These are phyloP conservation scores for Paecilomyces variotii DNA, from an alignment of 2,329 filamentous ascomycete species.

Conservation along the genomic window DNA sequence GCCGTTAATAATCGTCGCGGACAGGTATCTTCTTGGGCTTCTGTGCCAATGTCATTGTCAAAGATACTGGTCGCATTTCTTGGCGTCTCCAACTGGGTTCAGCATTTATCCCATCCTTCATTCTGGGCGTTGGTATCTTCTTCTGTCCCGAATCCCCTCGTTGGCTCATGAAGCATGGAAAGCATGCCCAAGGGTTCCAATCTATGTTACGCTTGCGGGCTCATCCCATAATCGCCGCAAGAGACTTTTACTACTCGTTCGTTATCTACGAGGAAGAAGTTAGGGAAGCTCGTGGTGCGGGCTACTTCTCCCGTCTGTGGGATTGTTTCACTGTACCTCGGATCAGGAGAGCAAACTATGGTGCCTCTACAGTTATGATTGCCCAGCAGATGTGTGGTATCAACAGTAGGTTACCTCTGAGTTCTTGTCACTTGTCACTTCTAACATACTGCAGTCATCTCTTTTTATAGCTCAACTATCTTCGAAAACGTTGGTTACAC, in stretches of 20 bases:
- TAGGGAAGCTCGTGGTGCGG: conserved; percentile 43
- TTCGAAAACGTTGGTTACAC: conserved; percentile 41
- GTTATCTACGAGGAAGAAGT: conserved; percentile 47
- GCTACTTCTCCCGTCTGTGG: too few relatives aligned
- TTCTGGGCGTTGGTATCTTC: conserved; percentile 54
- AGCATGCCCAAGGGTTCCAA: conserved; percentile 33
- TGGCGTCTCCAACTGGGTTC: conserved; percentile 66
- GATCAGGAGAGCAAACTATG: conserved; percentile 17
- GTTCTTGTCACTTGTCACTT: conserved; percentile 47
- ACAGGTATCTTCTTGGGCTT: too few relatives aligned
- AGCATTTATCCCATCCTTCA: conserved; percentile 54
- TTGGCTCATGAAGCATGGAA: conserved; percentile 41
- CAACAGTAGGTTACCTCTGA: too few relatives aligned
- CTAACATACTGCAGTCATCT: conserved; percentile 15
- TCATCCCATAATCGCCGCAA: conserved; percentile 37
- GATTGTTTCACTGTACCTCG: conserved; percentile 43
- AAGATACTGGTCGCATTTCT: conserved; percentile 46
- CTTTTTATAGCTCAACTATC: neutral
- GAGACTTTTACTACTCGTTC: conserved; percentile 38
- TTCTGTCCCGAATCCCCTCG: conserved; percentile 50
- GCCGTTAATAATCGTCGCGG: conserved; percentile 43
- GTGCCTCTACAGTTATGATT: too few relatives aligned
- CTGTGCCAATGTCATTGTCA: too few relatives aligned
- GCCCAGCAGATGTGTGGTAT: too few relatives aligned
- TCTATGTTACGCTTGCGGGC: conserved; percentile 37